These are phyloP conservation scores for Crithidia bombi DNA, from an alignment of 208 protist species.

Conservation along the genomic window DNA sequence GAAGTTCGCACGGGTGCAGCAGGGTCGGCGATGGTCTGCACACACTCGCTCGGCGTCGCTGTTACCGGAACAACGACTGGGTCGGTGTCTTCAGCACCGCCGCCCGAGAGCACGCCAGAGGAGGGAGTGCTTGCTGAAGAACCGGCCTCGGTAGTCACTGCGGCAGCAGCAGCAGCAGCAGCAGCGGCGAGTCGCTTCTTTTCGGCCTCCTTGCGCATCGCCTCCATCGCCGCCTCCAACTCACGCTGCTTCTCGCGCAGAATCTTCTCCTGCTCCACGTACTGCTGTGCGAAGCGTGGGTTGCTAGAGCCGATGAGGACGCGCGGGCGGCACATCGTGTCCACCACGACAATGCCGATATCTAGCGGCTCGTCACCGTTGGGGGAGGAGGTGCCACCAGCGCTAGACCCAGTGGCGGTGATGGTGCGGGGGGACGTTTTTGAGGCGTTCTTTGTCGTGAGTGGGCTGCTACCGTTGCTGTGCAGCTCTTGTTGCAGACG, in stretches of 20 bases:
- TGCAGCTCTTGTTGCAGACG: conserved; percentile 44
- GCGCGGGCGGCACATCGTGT: conserved; percentile 53
- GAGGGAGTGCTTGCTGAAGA: neutral
- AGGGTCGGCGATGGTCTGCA: conserved; percentile 13
- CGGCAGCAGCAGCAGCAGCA: conserved; percentile 5
- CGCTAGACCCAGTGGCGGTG: neutral
- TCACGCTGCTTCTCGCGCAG: conserved; percentile 31
- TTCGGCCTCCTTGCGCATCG: conserved; percentile 11
- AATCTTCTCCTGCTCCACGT: conserved; percentile 29
- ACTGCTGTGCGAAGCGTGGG: conserved; percentile 40
- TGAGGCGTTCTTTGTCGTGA: neutral
- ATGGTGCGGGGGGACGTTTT: neutral
- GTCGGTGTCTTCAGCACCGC: neutral
- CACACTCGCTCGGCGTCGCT: conserved; percentile 18
- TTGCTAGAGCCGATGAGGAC: conserved; percentile 49
- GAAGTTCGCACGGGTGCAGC: conserved; percentile 3
- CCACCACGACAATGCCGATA: conserved; percentile 66
- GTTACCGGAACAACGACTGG: conserved; percentile 2
- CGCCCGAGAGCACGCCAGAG: neutral
- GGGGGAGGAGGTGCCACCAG: neutral
- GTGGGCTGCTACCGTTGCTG: conserved; percentile 14
- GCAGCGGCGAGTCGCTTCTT: conserved; percentile 11
- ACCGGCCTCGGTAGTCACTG: too few relatives aligned
- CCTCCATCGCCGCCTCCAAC: conserved; percentile 19
- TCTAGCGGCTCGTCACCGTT: conserved; percentile 25